Conservation (phyloP, 192 early-diverging fungal species). For the Podila epicladia region DNA sequence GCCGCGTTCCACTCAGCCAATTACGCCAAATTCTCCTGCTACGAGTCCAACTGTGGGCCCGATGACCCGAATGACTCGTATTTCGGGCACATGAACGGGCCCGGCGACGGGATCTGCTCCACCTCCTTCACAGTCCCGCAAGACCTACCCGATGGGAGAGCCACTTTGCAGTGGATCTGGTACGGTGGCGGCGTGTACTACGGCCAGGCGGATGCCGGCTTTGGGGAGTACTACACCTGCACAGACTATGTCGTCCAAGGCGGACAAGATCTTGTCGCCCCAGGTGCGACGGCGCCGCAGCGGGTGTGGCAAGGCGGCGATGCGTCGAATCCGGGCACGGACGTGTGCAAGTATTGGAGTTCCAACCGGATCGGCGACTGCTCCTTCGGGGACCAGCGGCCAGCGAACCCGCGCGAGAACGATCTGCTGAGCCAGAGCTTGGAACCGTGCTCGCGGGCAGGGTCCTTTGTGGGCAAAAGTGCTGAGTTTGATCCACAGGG, state of each 20-base stretch:
- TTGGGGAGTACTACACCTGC: constrained; percentile 70
- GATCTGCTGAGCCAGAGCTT: constrained; percentile 66
- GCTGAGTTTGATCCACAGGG: constrained; percentile 53
- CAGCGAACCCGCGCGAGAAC: constrained; percentile 52
- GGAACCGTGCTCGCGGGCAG: constrained; percentile 63
- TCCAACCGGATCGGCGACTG: constrained; percentile 68
- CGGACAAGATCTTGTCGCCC: constrained; percentile 35
- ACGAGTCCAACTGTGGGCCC: constrained; percentile 66
- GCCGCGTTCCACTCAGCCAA: constrained; percentile 60
- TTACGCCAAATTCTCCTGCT: constrained; percentile 64
- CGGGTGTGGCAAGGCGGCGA: constrained; percentile 58
- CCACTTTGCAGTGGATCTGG: constrained; percentile 72
- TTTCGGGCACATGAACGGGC: constrained; percentile 64
- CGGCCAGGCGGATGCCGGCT: constrained; percentile 61
- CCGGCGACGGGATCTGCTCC: constrained; percentile 60
- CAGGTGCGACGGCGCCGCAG: constrained; percentile 32
- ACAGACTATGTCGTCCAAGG: constrained; percentile 63
- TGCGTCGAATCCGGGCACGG: constrained; percentile 62
- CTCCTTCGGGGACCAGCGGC: constrained; percentile 61
- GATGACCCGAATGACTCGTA: constrained; percentile 41
- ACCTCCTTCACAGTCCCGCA: constrained; percentile 60
- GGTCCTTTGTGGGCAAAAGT: constrained; percentile 52
- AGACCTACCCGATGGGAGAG: constrained; percentile 62
- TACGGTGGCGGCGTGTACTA: constrained; percentile 71
- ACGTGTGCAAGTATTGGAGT: constrained; percentile 72